A percentile compares a stretch with the other conserved stretches of the same genome.
phyloP scores from a whole-genome alignment of 2,329 filamentous ascomycete species.

The Lachnellula cervina region DNA sequence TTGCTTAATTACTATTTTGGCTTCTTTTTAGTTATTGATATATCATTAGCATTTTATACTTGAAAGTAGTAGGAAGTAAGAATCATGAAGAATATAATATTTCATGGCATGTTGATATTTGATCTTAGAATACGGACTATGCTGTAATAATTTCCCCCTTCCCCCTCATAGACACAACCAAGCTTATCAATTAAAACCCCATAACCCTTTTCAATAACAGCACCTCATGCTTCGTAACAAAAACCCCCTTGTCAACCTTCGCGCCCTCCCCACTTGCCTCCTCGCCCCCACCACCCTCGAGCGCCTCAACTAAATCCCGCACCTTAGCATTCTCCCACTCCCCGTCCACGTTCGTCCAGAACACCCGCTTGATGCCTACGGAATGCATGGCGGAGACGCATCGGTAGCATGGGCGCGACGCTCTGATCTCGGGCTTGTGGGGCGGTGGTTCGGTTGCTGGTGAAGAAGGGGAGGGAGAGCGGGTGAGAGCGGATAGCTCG shows the following conservation, averaged over 20 bases:
- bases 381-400: slow-evolving; percentile 48
- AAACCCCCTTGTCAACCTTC: slow-evolving; percentile 32
- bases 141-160: too few relatives aligned
- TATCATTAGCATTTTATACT: too few relatives aligned
- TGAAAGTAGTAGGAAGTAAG: too few relatives aligned
- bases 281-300: slow-evolving; percentile 39
- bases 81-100: too few relatives aligned
- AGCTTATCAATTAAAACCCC: slow-evolving; percentile 11
- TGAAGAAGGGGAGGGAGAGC: slow-evolving; percentile 11
- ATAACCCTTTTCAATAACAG: slow-evolving; percentile 37
- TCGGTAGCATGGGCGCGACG: slow-evolving; percentile 46
- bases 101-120: too few relatives aligned
- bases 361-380: slow-evolving; percentile 47
- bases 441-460: neutral
- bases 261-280: slow-evolving; percentile 13
- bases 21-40: too few relatives aligned
- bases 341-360: slow-evolving; percentile 46
- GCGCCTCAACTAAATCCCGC: slow-evolving; percentile 41
- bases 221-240: slow-evolving; percentile 50
- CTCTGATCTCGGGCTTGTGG: slow-evolving; percentile 14
- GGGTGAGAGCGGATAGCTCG: slow-evolving; percentile 34
- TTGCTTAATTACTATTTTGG: too few relatives aligned
- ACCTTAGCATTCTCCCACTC: slow-evolving; percentile 48
- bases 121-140: too few relatives aligned
- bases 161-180: neutral